Percentiles rank a stretch among this genome's conserved stretches.
Conservation (phyloP, 495 filamentous ascomycete genomes). For the Penicillium samsonianum region DNA sequence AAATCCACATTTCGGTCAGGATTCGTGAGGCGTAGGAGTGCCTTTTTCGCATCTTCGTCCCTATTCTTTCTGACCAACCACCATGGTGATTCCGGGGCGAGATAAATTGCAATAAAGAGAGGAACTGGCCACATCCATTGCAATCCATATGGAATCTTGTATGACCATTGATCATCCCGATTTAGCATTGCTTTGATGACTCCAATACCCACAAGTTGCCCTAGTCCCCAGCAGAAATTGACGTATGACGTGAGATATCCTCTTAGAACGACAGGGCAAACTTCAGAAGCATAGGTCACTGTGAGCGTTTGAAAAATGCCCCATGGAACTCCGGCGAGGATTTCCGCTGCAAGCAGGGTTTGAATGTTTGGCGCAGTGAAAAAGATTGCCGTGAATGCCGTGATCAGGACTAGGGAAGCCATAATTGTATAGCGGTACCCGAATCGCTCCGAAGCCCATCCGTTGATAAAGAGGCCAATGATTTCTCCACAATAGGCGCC, state of each 20-base stretch:
- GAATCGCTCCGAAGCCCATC: neutral
- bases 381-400: conserved; percentile 2
- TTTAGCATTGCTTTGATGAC: conserved; percentile 44
- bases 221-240: conserved; percentile 52
- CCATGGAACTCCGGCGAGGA: conserved; percentile 27
- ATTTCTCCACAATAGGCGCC: neutral
- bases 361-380: conserved; percentile 2
- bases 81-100: conserved; percentile 53
- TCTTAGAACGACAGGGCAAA: conserved; percentile 46
- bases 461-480: neutral
- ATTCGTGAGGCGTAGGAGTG: conserved; percentile 27
- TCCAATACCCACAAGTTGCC: conserved; percentile 53
- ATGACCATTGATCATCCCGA: conserved; percentile 49
- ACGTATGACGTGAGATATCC: conserved; percentile 48
- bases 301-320: conserved; percentile 54
- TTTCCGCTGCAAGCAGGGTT: conserved; percentile 7
- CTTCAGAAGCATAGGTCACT: conserved; percentile 55
- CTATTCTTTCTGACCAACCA: conserved; percentile 41
- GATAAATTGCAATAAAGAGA: conserved; percentile 38
- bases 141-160: conserved; percentile 56
- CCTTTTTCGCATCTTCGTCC: conserved; percentile 48
- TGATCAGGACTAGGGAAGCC: neutral
- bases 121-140: conserved; percentile 58
- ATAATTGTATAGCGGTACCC: neutral
- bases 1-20: neutral